Percentiles rank a stretch among this genome's conserved stretches.
phyloP scores from a whole-genome alignment of 1,139 yeast genomes.

The Sugiyamaella pinicola region DNA sequence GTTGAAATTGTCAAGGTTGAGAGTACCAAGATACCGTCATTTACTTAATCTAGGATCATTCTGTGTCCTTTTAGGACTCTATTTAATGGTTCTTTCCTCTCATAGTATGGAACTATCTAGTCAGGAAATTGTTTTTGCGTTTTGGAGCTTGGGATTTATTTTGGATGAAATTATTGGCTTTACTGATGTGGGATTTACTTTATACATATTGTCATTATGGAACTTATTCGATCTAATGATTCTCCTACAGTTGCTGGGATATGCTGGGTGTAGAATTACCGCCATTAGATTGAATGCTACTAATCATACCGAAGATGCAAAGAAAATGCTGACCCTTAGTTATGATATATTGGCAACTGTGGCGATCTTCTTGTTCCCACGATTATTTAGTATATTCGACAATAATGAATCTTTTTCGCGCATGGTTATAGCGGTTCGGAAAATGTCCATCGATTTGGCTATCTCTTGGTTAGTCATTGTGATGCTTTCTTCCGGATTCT shows the following conservation, averaged over 20 bases:
- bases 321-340: constrained; percentile 38
- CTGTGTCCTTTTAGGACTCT: constrained; percentile 40
- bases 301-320: constrained; percentile 21
- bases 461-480: constrained; percentile 56
- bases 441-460: constrained; percentile 57
- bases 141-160: constrained; percentile 45
- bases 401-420: constrained; percentile 57
- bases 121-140: constrained; percentile 39
- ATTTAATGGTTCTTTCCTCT: constrained; percentile 39
- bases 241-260: constrained; percentile 37
- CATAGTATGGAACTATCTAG: constrained; percentile 28
- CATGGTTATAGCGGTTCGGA: constrained; percentile 54
- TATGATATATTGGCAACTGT: constrained; percentile 52
- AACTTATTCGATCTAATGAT: constrained; percentile 44
- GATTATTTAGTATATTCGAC: constrained; percentile 57
- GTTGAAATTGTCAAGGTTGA: constrained; percentile 43
- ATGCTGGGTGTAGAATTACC: constrained; percentile 32
- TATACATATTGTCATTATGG: constrained; percentile 46
- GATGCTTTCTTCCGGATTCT: constrained; percentile 59
- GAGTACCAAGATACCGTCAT: constrained; percentile 47
- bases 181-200: constrained; percentile 43
- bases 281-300: constrained; percentile 27
- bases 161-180: constrained; percentile 45
- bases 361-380: constrained; percentile 57
- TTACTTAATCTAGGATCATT: constrained; percentile 47